Percentiles rank a stretch among this genome's conserved stretches.
phyloP scores from a whole-genome alignment of 1,139 yeast genomes.

The Blastobotrys malaysiensis region DNA sequence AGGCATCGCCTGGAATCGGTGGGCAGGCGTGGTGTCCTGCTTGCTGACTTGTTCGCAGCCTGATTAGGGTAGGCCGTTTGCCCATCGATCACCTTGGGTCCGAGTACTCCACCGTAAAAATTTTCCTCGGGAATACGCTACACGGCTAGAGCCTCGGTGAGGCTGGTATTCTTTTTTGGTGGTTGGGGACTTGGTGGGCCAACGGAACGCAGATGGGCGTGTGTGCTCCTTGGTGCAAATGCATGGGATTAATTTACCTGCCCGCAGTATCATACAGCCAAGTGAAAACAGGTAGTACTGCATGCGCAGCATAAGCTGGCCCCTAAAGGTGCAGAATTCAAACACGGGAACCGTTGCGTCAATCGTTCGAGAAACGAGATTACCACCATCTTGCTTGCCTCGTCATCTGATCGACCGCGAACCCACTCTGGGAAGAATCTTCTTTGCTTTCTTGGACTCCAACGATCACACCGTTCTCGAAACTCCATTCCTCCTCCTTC shows the following conservation, averaged over 20 bases:
- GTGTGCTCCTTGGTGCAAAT: not conserved
- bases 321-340: not conserved
- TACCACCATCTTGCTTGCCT: not conserved
- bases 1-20: not conserved
- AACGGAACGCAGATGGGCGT: too few relatives aligned
- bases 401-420: not conserved
- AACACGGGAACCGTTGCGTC: not conserved
- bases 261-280: not conserved
- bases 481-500: not conserved
- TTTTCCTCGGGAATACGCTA: too few relatives aligned
- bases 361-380: not conserved
- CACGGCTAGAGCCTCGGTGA: too few relatives aligned
- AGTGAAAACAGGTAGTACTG: too few relatives aligned
- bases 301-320: too few relatives aligned
- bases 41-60: not conserved
- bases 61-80: not conserved
- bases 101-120: too few relatives aligned
- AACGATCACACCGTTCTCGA: too few relatives aligned
- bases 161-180: too few relatives aligned
- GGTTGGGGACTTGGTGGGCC: too few relatives aligned
- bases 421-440: not conserved
- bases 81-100: not conserved
- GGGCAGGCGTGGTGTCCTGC: not conserved
- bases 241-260: not conserved
- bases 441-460: not conserved